Percentiles rank a stretch among this genome's conserved stretches.
Evolutionary conservation across 805 yeast species (phyloP).

Genomic region (Ascoidea rubescens): DNA sequence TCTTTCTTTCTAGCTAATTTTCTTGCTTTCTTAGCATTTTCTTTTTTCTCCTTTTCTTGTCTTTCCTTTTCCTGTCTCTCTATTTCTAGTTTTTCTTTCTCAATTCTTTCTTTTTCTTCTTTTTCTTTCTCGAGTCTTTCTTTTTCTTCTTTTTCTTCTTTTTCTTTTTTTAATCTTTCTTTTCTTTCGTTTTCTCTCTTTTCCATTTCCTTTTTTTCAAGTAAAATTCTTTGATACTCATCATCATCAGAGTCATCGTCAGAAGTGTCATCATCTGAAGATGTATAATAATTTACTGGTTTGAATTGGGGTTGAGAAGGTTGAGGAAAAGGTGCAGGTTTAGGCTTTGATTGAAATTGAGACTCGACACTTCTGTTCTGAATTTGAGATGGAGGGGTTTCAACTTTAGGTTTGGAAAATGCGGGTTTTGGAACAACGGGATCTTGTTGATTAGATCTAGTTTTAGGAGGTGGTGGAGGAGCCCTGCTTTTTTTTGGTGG

Average conservation of each 20-base stretch:
- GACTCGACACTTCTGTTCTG: too few relatives aligned
- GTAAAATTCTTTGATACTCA: slow-evolving; percentile 28
- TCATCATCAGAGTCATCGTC: slow-evolving; percentile 30
- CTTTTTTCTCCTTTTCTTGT: not conserved
- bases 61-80: slow-evolving; percentile 2
- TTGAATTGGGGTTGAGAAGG: not conserved
- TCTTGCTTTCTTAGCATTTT: slow-evolving; percentile 6
- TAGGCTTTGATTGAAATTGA: slow-evolving; percentile 2
- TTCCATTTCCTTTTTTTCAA: slow-evolving; percentile 19
- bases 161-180: slow-evolving; percentile 15
- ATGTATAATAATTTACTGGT: slow-evolving; percentile 6
- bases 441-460: slow-evolving; percentile 1
- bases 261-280: slow-evolving; percentile 9
- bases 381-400: not conserved
- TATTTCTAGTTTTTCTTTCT: slow-evolving; percentile 13
- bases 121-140: slow-evolving; percentile 18
- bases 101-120: slow-evolving; percentile 25
- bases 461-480: slow-evolving; percentile 10
- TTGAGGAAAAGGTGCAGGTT: slow-evolving; percentile 9
- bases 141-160: slow-evolving; percentile 18
- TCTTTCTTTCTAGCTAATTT: slow-evolving; percentile 4
- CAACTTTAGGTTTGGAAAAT: not conserved
- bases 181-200: slow-evolving; percentile 28
- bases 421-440: slow-evolving; percentile 10
- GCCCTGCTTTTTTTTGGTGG: not conserved